These are phyloP conservation scores for Pseudonitzschia multiseries DNA, from an alignment of 108 stramenopile species.

Conservation along the genomic window DNA sequence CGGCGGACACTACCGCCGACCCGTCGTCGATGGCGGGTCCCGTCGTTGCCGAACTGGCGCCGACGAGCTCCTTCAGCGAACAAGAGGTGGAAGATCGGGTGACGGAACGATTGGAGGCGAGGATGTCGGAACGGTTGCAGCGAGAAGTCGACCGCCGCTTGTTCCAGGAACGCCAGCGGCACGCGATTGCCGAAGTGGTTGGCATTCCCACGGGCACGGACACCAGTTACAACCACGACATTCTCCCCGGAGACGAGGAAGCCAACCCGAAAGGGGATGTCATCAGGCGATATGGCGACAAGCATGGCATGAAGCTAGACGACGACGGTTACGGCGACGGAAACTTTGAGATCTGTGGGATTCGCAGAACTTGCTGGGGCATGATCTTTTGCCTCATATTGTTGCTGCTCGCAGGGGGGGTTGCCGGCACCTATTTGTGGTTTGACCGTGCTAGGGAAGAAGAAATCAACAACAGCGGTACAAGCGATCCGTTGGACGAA, in stretches of 20 bases:
- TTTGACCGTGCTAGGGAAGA: constrained; percentile 3
- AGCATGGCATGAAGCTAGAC: neutral
- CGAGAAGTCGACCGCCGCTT: constrained; percentile 18
- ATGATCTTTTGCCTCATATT: constrained; percentile 5
- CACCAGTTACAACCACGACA: neutral
- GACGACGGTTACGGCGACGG: neutral
- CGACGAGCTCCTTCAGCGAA: neutral
- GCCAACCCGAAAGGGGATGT: neutral
- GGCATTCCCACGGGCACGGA: no score
- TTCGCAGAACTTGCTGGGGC: constrained; percentile 20
- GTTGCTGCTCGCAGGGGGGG: neutral
- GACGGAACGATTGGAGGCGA: constrained; percentile 13
- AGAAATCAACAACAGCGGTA: neutral
- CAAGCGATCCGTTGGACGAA: neutral
- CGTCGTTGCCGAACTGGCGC: constrained; percentile 14
- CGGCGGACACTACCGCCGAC: neutral
- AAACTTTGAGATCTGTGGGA: constrained; percentile 15
- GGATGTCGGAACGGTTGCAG: constrained; percentile 4
- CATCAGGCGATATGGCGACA: neutral
- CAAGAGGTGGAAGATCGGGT: constrained; percentile 12
- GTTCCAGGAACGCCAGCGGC: neutral
- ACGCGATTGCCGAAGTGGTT: constrained; percentile 11
- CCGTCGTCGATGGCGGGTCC: neutral
- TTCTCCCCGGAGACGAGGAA: neutral
- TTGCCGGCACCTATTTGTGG: constrained; percentile 6